Evolutionary conservation across 2,329 filamentous ascomycete genomes (phyloP).

Genomic region (Gnomoniopsis smithogilvyi): DNA sequence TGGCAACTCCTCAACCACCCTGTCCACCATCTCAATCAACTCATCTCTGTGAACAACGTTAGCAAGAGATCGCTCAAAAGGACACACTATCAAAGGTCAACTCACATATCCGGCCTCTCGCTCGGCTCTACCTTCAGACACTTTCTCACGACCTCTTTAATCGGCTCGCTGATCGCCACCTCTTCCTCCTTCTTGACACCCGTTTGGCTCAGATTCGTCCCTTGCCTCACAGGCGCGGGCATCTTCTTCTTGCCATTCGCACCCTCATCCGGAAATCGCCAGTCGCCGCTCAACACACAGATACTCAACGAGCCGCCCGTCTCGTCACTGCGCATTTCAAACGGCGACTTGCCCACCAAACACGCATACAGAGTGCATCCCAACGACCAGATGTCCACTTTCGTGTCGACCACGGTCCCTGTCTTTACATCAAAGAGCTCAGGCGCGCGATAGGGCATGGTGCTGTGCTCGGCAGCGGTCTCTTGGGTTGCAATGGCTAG

Average conservation of each 20-base stretch:
- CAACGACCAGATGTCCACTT: slow-evolving; percentile 96
- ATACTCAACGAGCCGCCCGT: slow-evolving; percentile 91
- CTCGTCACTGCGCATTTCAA: slow-evolving; percentile 93
- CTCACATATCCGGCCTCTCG: slow-evolving; percentile 75
- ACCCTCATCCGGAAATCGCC: slow-evolving; percentile 91
- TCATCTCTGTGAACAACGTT: slow-evolving; percentile 47
- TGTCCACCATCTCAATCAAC: slow-evolving; percentile 75
- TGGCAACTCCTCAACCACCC: slow-evolving; percentile 64
- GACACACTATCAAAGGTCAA: neutral
- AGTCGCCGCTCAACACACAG: slow-evolving; percentile 90
- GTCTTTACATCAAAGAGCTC: slow-evolving; percentile 98
- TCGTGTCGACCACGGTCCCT: slow-evolving; percentile 86
- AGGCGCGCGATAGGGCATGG: slow-evolving; percentile 96
- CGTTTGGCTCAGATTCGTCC: slow-evolving; percentile 22
- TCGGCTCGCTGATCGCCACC: slow-evolving; percentile 69
- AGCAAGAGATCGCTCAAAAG: neutral
- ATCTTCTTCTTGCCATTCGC: slow-evolving; percentile 51
- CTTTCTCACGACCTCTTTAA: slow-evolving; percentile 82
- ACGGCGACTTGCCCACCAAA: slow-evolving; percentile 92
- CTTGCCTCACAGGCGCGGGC: slow-evolving; percentile 27
- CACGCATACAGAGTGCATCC: slow-evolving; percentile 98
- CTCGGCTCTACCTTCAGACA: slow-evolving; percentile 84
- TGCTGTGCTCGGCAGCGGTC: slow-evolving; percentile 90
- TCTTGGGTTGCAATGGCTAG: slow-evolving; percentile 92
- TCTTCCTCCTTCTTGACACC: slow-evolving; percentile 36